Base-by-base conservation (phyloP, 2,329 filamentous ascomycete species). In the Microsporum audouinii region DNA sequence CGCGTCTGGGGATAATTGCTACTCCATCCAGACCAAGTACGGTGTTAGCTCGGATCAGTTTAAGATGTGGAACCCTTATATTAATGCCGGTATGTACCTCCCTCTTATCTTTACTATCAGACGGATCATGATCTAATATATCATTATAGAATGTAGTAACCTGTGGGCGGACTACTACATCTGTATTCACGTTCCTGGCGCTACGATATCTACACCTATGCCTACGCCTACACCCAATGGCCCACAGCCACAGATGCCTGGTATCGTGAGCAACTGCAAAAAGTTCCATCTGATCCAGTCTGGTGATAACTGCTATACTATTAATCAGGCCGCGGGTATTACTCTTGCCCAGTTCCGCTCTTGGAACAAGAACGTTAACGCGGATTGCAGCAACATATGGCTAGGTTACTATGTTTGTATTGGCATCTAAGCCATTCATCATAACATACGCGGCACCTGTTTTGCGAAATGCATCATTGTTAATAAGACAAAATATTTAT, bases 341-440 rank as follows among this genome's bases (percentile, higher is more conserved):
- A 47, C 23, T 4, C 5, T 62, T 5, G 39, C 33, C 0, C 7
- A 67, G 1, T 69, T 70, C 57, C 29, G 59, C 3, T 47, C 45
- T 2, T 70, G 67, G 68, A 70, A 69, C 64, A 64, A 66, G 2
- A 62, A 61, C 0, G 66, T 69, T 1, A 64, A 62, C 3, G 33
- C 41, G 1, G 58, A 62, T 38, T 71, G 69, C 61, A 23, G 47
- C 0, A 60, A 49, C 17, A 38, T 71, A 12, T 63, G 65, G 62
- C 29, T 53, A n/a, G 66, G 62, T 5, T 67, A 68, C 34, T 67
- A 64, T 51, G 65, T 66, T 36, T 70, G 69, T 49, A 64, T 68
- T 7, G 66, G 64, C 2, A n/a, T 62, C 10, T 45, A 47, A 10
- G 60, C 38, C 38, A 23, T 1, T 23, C 17, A 23, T 23, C 17